A percentile compares a stretch with the other conserved stretches of the same genome.
Conservation (phyloP, 2,329 filamentous ascomycete species). For the Pseudogymnoascus sp. region DNA sequence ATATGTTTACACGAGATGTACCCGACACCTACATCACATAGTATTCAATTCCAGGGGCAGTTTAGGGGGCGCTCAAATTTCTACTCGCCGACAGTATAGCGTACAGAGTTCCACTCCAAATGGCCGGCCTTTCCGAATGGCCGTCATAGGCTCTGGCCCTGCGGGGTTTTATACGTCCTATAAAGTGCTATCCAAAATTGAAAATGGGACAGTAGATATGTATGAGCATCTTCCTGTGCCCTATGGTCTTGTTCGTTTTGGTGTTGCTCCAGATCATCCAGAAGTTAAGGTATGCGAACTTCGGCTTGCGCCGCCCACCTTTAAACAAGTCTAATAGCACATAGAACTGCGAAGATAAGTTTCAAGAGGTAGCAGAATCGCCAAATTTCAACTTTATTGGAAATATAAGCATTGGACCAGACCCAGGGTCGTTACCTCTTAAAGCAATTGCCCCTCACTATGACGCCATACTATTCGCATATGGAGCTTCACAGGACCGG, state of each 20-base stretch:
- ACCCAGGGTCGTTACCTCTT: constrained; percentile 52
- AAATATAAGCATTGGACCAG: constrained; percentile 69
- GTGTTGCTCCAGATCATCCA: constrained; percentile 95
- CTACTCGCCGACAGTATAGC: constrained; percentile 19
- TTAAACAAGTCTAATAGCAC: constrained; percentile 12
- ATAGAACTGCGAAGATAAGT: constrained; percentile 91
- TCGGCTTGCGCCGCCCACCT: constrained; percentile 2
- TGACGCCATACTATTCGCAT: constrained; percentile 85
- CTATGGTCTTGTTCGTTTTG: constrained; percentile 85
- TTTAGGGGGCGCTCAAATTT: not conserved
- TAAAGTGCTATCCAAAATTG: constrained; percentile 68
- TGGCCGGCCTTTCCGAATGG: constrained; percentile 60
- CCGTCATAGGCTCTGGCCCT: constrained; percentile 85
- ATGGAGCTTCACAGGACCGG: constrained; percentile 80
- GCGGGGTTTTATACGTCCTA: constrained; percentile 94
- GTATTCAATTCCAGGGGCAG: not conserved
- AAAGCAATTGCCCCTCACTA: constrained; percentile 68
- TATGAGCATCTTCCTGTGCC: constrained; percentile 90
- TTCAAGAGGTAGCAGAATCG: constrained; percentile 76
- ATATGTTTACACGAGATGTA: constrained; percentile 24
- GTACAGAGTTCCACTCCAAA: constrained; percentile 19
- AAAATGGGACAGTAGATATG: constrained; percentile 77
- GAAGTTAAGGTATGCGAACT: constrained; percentile 71
- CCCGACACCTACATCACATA: not conserved
- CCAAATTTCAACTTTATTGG: constrained; percentile 84